Conservation (phyloP, 345 rosid species). For the Bruguiera sexangula region DNA sequence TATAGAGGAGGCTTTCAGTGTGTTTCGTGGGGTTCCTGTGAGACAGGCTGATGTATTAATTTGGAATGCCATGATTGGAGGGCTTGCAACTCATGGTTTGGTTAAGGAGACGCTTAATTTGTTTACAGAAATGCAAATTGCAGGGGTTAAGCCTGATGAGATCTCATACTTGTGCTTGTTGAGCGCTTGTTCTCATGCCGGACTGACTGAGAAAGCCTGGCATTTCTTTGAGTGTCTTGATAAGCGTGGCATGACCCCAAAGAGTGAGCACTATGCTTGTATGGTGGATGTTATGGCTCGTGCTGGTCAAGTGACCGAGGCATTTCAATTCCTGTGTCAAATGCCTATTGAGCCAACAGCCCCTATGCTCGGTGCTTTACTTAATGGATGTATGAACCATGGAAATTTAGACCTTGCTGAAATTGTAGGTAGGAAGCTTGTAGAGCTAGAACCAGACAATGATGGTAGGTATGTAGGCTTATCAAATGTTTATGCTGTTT, state of each 20-base stretch:
- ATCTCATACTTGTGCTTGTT: slow-evolving; percentile 71
- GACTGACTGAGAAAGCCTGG: slow-evolving; percentile 70
- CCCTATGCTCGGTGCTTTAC: slow-evolving; percentile 73
- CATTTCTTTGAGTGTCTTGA: slow-evolving; percentile 46
- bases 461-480: slow-evolving; percentile 72
- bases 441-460: slow-evolving; percentile 65
- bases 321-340: slow-evolving; percentile 44
- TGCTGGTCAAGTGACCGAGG: slow-evolving; percentile 62
- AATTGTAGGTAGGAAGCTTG: slow-evolving; percentile 61
- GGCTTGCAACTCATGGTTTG: slow-evolving; percentile 74
- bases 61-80: slow-evolving; percentile 92
- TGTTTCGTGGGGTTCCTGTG: slow-evolving; percentile 40
- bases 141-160: slow-evolving; percentile 62
- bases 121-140: slow-evolving; percentile 51
- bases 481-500: slow-evolving; percentile 59
- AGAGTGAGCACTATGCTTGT: slow-evolving; percentile 83
- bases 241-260: slow-evolving; percentile 41
- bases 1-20: slow-evolving; percentile 57
- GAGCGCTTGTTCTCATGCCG: slow-evolving; percentile 81
- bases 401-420: slow-evolving; percentile 64
- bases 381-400: slow-evolving; percentile 67
- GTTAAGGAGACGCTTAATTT: slow-evolving; percentile 55
- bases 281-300: slow-evolving; percentile 78
- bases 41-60: slow-evolving; percentile 51
- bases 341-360: slow-evolving; percentile 63